Percentiles rank a stretch among this genome's conserved stretches.
These are phyloP conservation scores for Candida alai DNA, from an alignment of 805 yeast species.

Conservation along the genomic window DNA sequence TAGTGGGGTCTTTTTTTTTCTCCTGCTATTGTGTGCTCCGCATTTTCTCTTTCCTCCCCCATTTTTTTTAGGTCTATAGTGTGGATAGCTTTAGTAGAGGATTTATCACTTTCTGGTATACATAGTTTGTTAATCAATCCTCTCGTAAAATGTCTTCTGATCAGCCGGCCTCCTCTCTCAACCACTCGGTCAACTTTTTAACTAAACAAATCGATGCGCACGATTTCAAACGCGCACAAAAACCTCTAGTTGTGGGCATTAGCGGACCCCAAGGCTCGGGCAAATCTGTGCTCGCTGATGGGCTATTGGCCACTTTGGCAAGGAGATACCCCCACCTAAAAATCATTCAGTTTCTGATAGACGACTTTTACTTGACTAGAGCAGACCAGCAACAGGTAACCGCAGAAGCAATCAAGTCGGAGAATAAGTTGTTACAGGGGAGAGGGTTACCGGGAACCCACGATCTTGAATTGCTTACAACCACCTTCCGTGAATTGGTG, in stretches of 20 bases:
- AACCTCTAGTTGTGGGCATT: constrained; percentile 51
- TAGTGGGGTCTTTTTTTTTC: too few relatives aligned
- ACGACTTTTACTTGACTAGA: constrained; percentile 78
- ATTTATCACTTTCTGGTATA: constrained; percentile 1
- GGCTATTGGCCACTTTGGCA: constrained; percentile 33
- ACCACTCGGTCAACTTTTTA: constrained; percentile 21
- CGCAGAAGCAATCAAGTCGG: constrained; percentile 20
- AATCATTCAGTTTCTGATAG: constrained; percentile 63
- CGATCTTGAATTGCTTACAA: constrained; percentile 50
- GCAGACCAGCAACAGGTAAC: constrained; percentile 52
- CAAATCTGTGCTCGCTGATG: constrained; percentile 53
- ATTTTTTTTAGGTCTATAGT: too few relatives aligned
- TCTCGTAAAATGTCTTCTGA: too few relatives aligned
- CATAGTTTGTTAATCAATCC: neutral
- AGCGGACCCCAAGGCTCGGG: constrained; percentile 84
- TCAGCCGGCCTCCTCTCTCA: constrained; percentile 3
- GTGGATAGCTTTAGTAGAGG: too few relatives aligned
- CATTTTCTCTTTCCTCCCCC: too few relatives aligned
- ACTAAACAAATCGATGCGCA: constrained; percentile 21
- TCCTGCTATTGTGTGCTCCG: too few relatives aligned
- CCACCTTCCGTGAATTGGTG: constrained; percentile 33
- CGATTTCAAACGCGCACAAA: constrained; percentile 15
- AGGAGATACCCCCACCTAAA: constrained; percentile 31
- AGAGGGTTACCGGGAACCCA: constrained; percentile 96
- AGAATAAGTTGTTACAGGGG: constrained; percentile 61